Conservation (phyloP, 768 basidiomycete species). For the Trametopsis cervina region DNA sequence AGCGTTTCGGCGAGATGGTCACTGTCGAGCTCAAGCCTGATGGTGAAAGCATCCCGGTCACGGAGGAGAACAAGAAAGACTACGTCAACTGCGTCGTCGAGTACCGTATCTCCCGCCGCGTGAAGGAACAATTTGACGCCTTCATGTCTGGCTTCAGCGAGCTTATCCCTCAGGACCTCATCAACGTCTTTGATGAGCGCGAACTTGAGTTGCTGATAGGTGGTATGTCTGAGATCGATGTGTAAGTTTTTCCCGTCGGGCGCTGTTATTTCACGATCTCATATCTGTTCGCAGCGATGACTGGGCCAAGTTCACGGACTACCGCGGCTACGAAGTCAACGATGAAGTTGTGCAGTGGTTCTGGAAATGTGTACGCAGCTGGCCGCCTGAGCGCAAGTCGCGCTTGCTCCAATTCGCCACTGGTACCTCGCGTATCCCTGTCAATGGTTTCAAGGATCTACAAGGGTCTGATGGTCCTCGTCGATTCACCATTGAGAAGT, state of each 20-base stretch:
- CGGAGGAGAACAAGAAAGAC: conserved; percentile 98
- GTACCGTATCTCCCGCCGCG: conserved; percentile 94
- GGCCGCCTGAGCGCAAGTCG: conserved; percentile 98
- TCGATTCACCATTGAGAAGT: conserved; percentile 98
- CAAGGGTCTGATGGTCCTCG: conserved; percentile 97
- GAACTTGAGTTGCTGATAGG: conserved; percentile 96
- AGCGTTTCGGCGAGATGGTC: conserved; percentile 97
- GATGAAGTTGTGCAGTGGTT: conserved; percentile 99
- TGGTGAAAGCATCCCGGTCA: conserved; percentile 81
- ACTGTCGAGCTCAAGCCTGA: conserved; percentile 92
- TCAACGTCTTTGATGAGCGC: conserved; percentile 98
- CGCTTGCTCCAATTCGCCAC: conserved; percentile 95
- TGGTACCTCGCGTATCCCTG: conserved; percentile 93
- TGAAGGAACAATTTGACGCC: conserved; percentile 97
- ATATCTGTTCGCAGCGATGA: conserved; percentile 79
- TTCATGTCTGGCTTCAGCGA: conserved; percentile 99
- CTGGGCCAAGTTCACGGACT: conserved; percentile 99
- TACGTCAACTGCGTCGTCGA: conserved; percentile 93
- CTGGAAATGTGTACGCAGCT: conserved; percentile 97
- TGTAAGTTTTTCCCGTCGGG: conserved; percentile 47
- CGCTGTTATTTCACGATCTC: conserved; percentile 4
- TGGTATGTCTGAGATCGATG: conserved; percentile 99
- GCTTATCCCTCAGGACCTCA: conserved; percentile 93
- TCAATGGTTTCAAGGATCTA: conserved; percentile 97
- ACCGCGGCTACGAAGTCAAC: conserved; percentile 91